Base-by-base conservation (phyloP, 257 asterid species). In the Nicotiana benthamiana region DNA sequence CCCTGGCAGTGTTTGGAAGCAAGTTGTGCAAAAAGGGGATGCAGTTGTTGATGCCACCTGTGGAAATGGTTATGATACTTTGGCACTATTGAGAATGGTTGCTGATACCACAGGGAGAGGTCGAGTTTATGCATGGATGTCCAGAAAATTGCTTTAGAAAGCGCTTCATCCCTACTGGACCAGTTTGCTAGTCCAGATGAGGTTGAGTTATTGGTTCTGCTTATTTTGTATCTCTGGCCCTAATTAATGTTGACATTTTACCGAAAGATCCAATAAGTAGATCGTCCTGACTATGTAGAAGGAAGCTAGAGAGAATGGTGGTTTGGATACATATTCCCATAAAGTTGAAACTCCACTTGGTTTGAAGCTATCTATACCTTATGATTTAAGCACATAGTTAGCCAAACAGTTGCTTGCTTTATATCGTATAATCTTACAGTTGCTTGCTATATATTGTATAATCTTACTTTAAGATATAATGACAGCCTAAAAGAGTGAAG, bases 31-130 rank as follows among this genome's bases (percentile, higher is more conserved):
- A 81, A 93, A 90, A 87, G 97, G 99, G 75, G 99, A 93, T 66
- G 82, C 84, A 66, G 97, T 92, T 75, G 81, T 95, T 62, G 99
- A 93, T 54, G 99, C 99, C 80, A 95, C 99, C 56, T 95, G 99
- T 83, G 99, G 99, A 76, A 95, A 93, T 83, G 99, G 99, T 75
- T 83, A 91, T 9, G 99, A 95, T 86, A 89, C 99, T 36, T 81
- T 95, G 22, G 97, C 97, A 48, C 82, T 95, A 90, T 83, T 89
- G 10, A 89, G 86, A 75, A 83, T 93, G 84, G 87, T 93, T 79
- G 94, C 91, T 54, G 97, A 90, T 81, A 82, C 83, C 57, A 59
- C 85, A 0, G 68, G 77, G 13, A 89, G 82, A 57, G 97, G 99
- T 68, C 92, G 94, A 34, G 99, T 95, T 80, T 87, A 87, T 59